These are phyloP conservation scores for Suillus cothurnatus DNA, from an alignment of 768 basidiomycete genomes.

Conservation along the genomic window DNA sequence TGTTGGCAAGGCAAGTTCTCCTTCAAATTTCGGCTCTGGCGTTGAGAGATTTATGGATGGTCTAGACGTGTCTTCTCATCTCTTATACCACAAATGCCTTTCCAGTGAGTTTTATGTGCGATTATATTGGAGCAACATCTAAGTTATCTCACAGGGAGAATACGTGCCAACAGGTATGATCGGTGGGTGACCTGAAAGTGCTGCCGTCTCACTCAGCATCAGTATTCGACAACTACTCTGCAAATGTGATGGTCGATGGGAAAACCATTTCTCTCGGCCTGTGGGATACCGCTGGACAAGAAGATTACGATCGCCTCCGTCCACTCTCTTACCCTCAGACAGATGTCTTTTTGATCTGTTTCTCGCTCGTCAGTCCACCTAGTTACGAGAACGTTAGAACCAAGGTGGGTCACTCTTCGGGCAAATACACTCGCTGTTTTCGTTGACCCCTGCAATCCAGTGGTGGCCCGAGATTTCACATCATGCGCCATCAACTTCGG, in stretches of 20 bases:
- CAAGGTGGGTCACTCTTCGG: conserved; percentile 60
- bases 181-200: conserved; percentile 14
- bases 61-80: conserved; percentile 95
- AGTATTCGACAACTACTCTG: conserved; percentile 99
- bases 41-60: conserved; percentile 19
- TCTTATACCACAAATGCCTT: conserved; percentile 99
- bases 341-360: conserved; percentile 99
- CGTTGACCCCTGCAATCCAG: conserved; percentile 39
- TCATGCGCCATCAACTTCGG: conserved; percentile 92
- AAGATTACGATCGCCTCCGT: conserved; percentile 97
- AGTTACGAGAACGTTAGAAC: conserved; percentile 99
- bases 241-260: conserved; percentile 98
- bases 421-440: conserved; percentile 10
- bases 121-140: conserved; percentile 15
- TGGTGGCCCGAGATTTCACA: conserved; percentile 98
- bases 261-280: conserved; percentile 97
- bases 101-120: conserved; percentile 59
- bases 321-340: conserved; percentile 99
- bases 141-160: conserved; percentile 66
- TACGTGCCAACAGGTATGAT: conserved; percentile 89
- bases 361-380: conserved; percentile 96
- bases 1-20: conserved; percentile 83
- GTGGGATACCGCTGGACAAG: conserved; percentile 99
- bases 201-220: conserved; percentile 16
- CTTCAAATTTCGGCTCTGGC: conserved; percentile 9